Base-by-base conservation (phyloP, 148 eudicot species). In the Rhododendron henanense region DNA sequence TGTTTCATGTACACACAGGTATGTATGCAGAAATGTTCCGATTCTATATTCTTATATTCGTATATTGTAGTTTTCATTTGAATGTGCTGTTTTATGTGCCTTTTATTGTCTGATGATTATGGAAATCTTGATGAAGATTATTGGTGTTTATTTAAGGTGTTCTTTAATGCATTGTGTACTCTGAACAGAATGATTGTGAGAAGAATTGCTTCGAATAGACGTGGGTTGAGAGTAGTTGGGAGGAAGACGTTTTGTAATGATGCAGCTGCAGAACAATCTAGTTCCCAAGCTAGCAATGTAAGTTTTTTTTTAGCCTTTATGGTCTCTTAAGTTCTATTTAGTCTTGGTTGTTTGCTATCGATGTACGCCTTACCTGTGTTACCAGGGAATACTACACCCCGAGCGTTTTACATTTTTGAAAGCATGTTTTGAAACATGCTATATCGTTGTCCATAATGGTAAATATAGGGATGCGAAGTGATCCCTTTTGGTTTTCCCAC, bases 191-290 rank as follows among this genome's bases (percentile, higher is more conserved):
- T 87, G 87, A 77, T 85, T 71, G 76, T 80, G 39, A 67, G 78
- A 69, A 85, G 86, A 63, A 23, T 85, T 55, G 73, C 78, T 85
- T 82, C 78, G 39, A 55, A 83, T 45, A 14, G 57, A 18, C 21
- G 77, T 73, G 82, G 87, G 35, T 59, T 84, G 71, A 50, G 35
- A 47, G 73, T 69, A 55, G 73, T 69, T 78, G 85, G 81, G 28
- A 73, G 86, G 77, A 91, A 82, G 61, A 57, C 57, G 33, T 83
- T 84, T 83, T 87, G 88, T 59, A 85, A 67, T 86, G 82, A 79
- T 84, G 83, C 87, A 82, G 76, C 88, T 69, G 45, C 84, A 8
- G 78, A 73, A 53, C 45, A 78, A 84, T 82, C 85, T 57, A 82
- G 55, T 85, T 74, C 82, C 23, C 80, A 85, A 63, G n/a, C 65